Evolutionary conservation across 345 rosid genomes (phyloP), one percentile per base, ranked within the genome.

Genomic region (Eucalyptus polyanthemos): DNA sequence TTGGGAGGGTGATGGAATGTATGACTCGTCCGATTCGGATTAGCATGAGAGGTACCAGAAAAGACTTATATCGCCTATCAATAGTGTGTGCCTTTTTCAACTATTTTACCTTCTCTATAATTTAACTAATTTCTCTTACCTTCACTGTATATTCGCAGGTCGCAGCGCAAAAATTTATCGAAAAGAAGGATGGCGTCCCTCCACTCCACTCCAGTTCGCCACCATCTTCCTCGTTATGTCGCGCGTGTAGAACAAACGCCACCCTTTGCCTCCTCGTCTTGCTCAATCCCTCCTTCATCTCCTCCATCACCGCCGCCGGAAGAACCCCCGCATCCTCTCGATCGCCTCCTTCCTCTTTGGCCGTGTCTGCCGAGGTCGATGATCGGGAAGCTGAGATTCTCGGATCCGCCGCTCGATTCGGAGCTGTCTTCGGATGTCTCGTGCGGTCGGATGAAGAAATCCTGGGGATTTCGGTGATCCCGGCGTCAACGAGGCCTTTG

Each of bases 311-410:
- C 1, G 19, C 19, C 53, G 19, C 53, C 17, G 1, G 53, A 50
- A 50, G 0, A 50, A 50, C 17, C 53, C 53, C 29, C 89, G 42
- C 21, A 92, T 87, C 65, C 65, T 16, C 3, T 93, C 90, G 0
- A 89, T 88, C 6, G 88, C 86, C 86, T 87, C 29, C 86, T 31
- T 50, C 16, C 89, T 89, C 14, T 10, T 31, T 7, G 25, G 27
- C 83, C 89, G 27, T 27, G 27, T 3, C 83, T 56, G 8, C 81
- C 29, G 31, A 94, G 93, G 89, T 94, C 93, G 24, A 95, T 93
- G 16, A 92, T 88, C 2, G 95, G 96, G 85, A 94, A 88, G 7
- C 91, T 85, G 80, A 19, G 40, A 17, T 24, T 42, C 25, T 42
- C 40, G 45, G 50, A 14, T 6, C 60, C 31, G 50, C 51, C 22